Percentiles rank a stretch among this genome's conserved stretches.
Evolutionary conservation across 202 grass and related monocot species (phyloP).

Genomic region (Zoysia matrella): DNA sequence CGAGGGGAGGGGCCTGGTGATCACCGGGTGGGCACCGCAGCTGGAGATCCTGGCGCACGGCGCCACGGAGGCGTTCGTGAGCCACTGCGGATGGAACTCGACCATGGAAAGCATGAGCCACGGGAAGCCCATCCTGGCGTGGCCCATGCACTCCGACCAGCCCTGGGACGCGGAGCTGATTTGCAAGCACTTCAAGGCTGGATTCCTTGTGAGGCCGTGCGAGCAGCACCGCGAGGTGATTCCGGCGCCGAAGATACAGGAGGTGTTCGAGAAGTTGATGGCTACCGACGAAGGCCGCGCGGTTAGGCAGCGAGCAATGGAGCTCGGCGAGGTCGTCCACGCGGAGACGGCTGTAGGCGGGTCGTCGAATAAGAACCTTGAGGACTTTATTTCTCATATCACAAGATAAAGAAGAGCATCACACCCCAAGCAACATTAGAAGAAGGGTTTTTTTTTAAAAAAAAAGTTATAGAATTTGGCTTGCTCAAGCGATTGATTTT

Average conservation of each 20-base stretch:
- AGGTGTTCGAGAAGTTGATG: conserved; percentile 51
- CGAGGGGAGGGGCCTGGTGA: conserved; percentile 39
- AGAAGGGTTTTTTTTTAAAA: too few relatives aligned
- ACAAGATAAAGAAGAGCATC: too few relatives aligned
- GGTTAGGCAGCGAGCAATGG: conserved; percentile 27
- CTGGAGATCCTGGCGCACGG: too few relatives aligned
- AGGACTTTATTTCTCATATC: conserved; percentile 44
- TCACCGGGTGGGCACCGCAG: conserved; percentile 47
- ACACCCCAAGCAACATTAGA: too few relatives aligned
- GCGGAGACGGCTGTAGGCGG: conserved; percentile 29
- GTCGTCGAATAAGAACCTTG: conserved; percentile 40
- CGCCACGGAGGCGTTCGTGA: too few relatives aligned
- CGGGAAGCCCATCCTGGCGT: too few relatives aligned
- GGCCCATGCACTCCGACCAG: conserved; percentile 68
- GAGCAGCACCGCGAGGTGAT: conserved; percentile 40
- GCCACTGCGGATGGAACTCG: too few relatives aligned
- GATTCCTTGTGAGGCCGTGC: conserved; percentile 46
- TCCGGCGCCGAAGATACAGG: conserved; percentile 31
- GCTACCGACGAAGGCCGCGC: conserved; percentile 23
- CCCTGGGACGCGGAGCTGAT: conserved; percentile 57
- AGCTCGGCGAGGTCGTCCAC: conserved; percentile 45
- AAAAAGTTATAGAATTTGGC: too few relatives aligned
- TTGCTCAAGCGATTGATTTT: too few relatives aligned
- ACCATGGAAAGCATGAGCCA: too few relatives aligned
- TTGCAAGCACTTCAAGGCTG: conserved; percentile 61